Evolutionary conservation across 2,329 filamentous ascomycete genomes (phyloP).

Genomic region (Colletotrichum acutatum): DNA sequence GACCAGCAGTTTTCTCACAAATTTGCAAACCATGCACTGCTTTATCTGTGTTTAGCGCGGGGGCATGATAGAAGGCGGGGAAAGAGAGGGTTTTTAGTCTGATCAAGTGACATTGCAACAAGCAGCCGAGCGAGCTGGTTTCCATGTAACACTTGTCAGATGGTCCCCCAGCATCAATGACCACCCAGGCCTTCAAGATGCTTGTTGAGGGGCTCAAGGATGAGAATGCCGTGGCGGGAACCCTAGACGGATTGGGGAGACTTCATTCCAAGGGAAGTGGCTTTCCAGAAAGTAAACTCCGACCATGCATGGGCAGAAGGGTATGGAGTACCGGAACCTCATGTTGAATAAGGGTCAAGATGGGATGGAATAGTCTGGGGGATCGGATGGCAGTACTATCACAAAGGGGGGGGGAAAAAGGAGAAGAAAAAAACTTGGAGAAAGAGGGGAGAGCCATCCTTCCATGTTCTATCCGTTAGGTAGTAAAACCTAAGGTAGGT

Average conservation of each 20-base stretch:
- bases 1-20: neutral
- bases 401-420: too few species aligned
- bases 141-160: neutral
- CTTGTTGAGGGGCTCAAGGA: neutral
- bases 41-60: neutral
- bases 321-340: neutral
- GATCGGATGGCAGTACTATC: neutral
- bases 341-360: neutral
- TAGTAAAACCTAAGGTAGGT: too few species aligned
- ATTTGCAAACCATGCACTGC: neutral
- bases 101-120: neutral
- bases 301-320: too few species aligned
- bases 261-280: neutral
- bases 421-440: neutral
- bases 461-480: neutral
- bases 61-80: neutral
- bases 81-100: neutral
- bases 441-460: neutral
- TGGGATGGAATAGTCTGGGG: conserved; percentile 7
- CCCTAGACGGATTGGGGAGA: neutral
- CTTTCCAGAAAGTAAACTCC: neutral
- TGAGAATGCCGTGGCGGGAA: neutral
- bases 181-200: neutral
- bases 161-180: neutral
- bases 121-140: neutral